These are phyloP conservation scores for Castanospermum australe DNA, from an alignment of 306 rosid species.

Conservation along the genomic window DNA sequence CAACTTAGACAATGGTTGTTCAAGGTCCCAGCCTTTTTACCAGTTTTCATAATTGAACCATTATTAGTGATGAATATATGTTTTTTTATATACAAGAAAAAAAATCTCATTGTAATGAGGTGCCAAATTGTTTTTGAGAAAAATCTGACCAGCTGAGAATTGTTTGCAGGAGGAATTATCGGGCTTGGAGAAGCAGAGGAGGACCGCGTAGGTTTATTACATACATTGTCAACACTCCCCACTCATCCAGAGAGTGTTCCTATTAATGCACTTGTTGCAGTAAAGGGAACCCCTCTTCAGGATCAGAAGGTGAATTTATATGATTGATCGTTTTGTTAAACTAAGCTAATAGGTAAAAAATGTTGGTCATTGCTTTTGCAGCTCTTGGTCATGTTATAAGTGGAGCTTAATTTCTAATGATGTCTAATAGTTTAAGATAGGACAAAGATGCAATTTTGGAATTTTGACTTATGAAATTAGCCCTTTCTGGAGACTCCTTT, in stretches of 20 bases:
- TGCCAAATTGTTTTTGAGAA: neutral
- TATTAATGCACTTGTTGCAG: constrained; percentile 85
- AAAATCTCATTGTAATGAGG: neutral
- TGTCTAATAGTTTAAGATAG: neutral
- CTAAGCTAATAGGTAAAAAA: neutral
- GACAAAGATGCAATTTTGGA: neutral
- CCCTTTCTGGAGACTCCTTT: neutral
- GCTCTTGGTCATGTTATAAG: neutral
- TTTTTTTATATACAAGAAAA: neutral
- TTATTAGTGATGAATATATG: neutral
- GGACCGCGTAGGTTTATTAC: constrained; percentile 93
- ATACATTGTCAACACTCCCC: constrained; percentile 93
- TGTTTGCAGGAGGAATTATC: constrained; percentile 83
- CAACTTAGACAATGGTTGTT: neutral
- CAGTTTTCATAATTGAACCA: neutral
- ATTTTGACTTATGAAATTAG: neutral
- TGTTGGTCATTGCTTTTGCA: neutral
- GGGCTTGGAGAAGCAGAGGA: constrained; percentile 98
- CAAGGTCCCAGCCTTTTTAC: neutral
- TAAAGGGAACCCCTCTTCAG: constrained; percentile 93
- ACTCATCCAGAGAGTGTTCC: constrained; percentile 98
- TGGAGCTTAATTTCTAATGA: neutral
- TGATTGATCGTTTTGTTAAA: neutral
- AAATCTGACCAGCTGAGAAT: constrained; percentile 21
- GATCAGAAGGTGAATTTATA: constrained; percentile 70